Conservation (phyloP, 202 grass and related monocot species). For the Schoenoplectus tabernaemontani region DNA sequence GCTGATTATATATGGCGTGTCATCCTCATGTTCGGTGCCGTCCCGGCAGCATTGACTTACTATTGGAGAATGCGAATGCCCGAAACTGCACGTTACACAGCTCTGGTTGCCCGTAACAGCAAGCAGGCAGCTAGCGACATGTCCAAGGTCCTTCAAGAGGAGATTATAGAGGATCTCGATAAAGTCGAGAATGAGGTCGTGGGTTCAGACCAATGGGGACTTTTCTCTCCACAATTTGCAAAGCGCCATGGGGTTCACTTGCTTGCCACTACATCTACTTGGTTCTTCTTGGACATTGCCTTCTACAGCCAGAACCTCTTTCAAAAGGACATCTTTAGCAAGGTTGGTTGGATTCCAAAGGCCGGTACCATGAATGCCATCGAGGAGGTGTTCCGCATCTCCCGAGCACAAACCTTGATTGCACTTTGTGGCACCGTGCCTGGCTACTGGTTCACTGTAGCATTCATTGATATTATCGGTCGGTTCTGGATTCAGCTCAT, state of each 20-base stretch:
- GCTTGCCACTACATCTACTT: constrained; percentile 53
- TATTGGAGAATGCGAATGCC: constrained; percentile 83
- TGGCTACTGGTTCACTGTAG: constrained; percentile 92
- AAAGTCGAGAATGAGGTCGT: neutral
- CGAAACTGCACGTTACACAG: constrained; percentile 81
- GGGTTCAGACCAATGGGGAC: constrained; percentile 30
- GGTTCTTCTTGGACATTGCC: constrained; percentile 66
- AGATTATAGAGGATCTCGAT: constrained; percentile 4
- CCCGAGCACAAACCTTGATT: constrained; percentile 58
- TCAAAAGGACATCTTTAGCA: constrained; percentile 71
- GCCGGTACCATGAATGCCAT: constrained; percentile 62
- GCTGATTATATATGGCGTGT: constrained; percentile 60
- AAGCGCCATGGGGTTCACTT: constrained; percentile 59
- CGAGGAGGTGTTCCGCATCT: constrained; percentile 59
- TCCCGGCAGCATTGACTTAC: constrained; percentile 56
- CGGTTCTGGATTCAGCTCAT: constrained; percentile 80
- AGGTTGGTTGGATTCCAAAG: constrained; percentile 60
- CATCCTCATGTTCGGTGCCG: constrained; percentile 56
- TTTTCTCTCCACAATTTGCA: constrained; percentile 56
- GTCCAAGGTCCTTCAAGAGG: constrained; percentile 41
- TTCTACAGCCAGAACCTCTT: constrained; percentile 87
- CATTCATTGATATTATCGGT: constrained; percentile 58
- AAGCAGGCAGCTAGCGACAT: constrained; percentile 61
- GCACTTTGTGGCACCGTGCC: constrained; percentile 80
- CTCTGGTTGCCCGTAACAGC: constrained; percentile 45